Evolutionary conservation across 2,329 filamentous ascomycete genomes (phyloP).

Genomic region (Fusarium setosum): DNA sequence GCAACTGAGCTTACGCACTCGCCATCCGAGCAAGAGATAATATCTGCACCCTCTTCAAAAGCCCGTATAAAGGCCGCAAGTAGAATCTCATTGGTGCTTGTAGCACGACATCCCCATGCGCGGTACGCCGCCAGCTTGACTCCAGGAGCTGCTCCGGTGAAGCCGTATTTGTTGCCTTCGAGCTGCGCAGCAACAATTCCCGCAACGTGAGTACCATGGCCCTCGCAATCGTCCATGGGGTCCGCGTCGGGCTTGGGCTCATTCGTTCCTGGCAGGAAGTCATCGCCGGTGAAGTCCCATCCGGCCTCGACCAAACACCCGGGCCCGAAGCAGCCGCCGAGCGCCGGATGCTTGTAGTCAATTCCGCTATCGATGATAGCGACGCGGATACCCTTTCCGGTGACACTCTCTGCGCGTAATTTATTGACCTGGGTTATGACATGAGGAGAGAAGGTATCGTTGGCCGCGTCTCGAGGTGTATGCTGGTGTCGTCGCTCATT

Average conservation of each 20-base stretch:
- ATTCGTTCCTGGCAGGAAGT: slow-evolving; percentile 28
- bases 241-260: slow-evolving; percentile 43
- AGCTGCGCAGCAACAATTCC: slow-evolving; percentile 69
- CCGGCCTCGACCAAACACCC: slow-evolving; percentile 67
- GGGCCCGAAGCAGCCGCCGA: slow-evolving; percentile 70
- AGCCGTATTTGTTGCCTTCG: slow-evolving; percentile 55
- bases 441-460: slow-evolving; percentile 47
- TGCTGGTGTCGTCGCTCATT: background rate
- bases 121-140: slow-evolving; percentile 65
- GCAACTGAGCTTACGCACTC: background rate
- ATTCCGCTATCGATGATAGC: slow-evolving; percentile 63
- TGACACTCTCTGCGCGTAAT: slow-evolving; percentile 57
- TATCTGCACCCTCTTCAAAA: slow-evolving; percentile 64
- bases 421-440: slow-evolving; percentile 64
- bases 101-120: background rate
- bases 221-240: slow-evolving; percentile 60
- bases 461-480: background rate
- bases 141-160: slow-evolving; percentile 64
- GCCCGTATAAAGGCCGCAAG: slow-evolving; percentile 67
- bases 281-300: slow-evolving; percentile 66
- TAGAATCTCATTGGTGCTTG: slow-evolving; percentile 59
- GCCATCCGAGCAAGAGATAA: slow-evolving; percentile 53
- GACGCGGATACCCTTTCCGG: slow-evolving; percentile 60
- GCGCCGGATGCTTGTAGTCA: slow-evolving; percentile 70
- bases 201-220: slow-evolving; percentile 68